Evolutionary conservation across 306 rosid genomes (phyloP), one percentile per base, ranked within the genome.

Genomic region (Vigna unguiculata): DNA sequence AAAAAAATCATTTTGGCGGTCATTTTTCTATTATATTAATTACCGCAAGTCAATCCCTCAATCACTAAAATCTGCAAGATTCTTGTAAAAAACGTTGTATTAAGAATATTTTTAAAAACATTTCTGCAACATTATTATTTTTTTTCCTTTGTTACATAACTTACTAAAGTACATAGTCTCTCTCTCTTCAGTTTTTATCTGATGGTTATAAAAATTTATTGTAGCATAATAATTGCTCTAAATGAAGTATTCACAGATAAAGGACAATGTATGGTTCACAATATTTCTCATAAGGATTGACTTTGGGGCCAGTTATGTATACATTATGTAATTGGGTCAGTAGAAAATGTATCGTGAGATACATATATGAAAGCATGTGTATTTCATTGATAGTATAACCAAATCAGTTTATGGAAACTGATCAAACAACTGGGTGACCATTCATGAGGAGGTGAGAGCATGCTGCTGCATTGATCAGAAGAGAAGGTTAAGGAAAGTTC

Each of bases 11-110:
- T 34, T 61, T 32, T 1, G 14, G 4, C 25, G 14, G 14, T 59
- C 52, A 78, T 47, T 30, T 49, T 67, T 11, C 58, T n/a, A 17
- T 24, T 24, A n/a, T 52, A 59, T 19, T 7, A 40, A 40, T 9
- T 24, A 9, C 57, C 28, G 28, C 22, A 57, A 48, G 75, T 45
- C 74, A 62, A 63, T 64, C 51, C 82, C 48, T 48, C 74, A 62
- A 63, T 64, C 51, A 79, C 48, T 57, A 82, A 71, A 77, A 71
- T 43, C 78, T 45, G 79, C 75, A 53, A 25, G 70, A 22, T 71
- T 53, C 47, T 43, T 20, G 15, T 13, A 60, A 67, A 63, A 53
- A 25, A 14, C 5, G 20, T 59, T 59, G 32, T 25, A 15, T 58
- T 25, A 25, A 13, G 64, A 30, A 59, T 28, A 59, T 59, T 59